A percentile compares a stretch with the other conserved stretches of the same genome.
These are phyloP conservation scores for Triticum timopheevii DNA, from an alignment of 176 grass and related monocot genomes.

Conservation along the genomic window DNA sequence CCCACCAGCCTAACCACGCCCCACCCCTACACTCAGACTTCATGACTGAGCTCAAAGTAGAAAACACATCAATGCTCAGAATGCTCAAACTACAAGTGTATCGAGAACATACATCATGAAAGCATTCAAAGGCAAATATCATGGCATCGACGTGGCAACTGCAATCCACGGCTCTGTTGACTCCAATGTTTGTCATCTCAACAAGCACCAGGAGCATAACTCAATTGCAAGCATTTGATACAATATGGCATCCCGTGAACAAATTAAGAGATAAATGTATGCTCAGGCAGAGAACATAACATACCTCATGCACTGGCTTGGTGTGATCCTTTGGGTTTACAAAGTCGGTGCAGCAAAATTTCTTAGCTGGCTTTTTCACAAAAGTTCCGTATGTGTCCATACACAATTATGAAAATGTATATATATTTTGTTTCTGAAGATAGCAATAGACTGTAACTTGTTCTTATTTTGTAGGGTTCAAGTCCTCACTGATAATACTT, in stretches of 20 bases:
- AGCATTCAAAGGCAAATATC: no score
- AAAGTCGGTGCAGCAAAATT: conserved; percentile 79
- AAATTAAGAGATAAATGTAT: neutral
- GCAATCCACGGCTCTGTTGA: no score
- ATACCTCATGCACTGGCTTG: conserved; percentile 75
- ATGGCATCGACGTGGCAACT: no score
- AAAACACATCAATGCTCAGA: neutral
- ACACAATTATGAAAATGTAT: no score
- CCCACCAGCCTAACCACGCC: conserved; percentile 45
- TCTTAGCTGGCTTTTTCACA: neutral
- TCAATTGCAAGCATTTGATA: neutral
- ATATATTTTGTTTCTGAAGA: no score
- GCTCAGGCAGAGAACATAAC: neutral
- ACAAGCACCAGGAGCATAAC: conserved; percentile 19
- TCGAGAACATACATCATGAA: no score
- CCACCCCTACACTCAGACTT: neutral
- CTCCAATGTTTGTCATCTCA: conserved; percentile 76
- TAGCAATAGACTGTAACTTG: no score
- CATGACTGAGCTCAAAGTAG: no score
- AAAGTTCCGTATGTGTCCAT: no score
- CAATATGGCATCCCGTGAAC: neutral
- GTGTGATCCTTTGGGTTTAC: conserved; percentile 68
- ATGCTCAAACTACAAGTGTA: no score
- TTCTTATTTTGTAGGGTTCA: conserved; percentile 71
- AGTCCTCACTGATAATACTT: conserved; percentile 73